Percentiles rank a stretch among this genome's conserved stretches.
Evolutionary conservation across 176 grass and related monocot genomes (phyloP).

Genomic region (Musa troglodytarum): DNA sequence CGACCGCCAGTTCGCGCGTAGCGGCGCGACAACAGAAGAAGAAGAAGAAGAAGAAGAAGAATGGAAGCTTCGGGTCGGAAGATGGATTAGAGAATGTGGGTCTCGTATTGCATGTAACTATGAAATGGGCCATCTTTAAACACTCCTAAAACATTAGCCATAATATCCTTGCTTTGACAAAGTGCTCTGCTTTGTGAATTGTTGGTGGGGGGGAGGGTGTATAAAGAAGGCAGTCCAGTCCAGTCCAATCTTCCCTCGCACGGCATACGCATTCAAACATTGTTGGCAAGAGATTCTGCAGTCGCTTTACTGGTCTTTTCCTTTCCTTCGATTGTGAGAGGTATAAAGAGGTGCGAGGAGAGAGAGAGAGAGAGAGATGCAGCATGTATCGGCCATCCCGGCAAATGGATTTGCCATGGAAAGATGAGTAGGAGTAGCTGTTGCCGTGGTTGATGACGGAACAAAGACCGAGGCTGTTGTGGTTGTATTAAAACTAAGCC

Average conservation of each 20-base stretch:
- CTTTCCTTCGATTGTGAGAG: too few species aligned
- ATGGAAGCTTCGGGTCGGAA: conserved; percentile 25
- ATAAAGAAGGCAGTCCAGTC: conserved; percentile 19
- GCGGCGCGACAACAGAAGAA: neutral
- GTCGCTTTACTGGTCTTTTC: too few species aligned
- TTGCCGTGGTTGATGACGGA: too few species aligned
- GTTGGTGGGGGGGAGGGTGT: conserved; percentile 4
- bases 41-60: neutral
- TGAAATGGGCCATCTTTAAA: conserved; percentile 33
- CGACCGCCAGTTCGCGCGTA: conserved; percentile 36
- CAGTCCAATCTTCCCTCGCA: conserved; percentile 32
- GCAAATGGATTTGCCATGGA: too few species aligned
- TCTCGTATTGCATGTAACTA: conserved; percentile 26
- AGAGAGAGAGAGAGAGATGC: too few species aligned
- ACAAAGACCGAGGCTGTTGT: too few species aligned
- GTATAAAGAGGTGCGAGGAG: too few species aligned
- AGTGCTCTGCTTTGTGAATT: conserved; percentile 37
- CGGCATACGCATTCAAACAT: conserved; percentile 30
- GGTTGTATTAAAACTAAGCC: neutral
- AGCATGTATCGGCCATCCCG: too few species aligned
- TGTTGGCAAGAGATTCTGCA: conserved; percentile 18
- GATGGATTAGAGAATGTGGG: conserved; percentile 16
- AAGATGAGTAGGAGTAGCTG: too few species aligned
- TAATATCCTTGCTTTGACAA: conserved; percentile 36
- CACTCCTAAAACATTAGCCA: conserved; percentile 41